Evolutionary conservation across 2,329 filamentous ascomycete species (phyloP), one percentile per base, ranked within the genome.

Genomic region (Dissoconium aciculare): DNA sequence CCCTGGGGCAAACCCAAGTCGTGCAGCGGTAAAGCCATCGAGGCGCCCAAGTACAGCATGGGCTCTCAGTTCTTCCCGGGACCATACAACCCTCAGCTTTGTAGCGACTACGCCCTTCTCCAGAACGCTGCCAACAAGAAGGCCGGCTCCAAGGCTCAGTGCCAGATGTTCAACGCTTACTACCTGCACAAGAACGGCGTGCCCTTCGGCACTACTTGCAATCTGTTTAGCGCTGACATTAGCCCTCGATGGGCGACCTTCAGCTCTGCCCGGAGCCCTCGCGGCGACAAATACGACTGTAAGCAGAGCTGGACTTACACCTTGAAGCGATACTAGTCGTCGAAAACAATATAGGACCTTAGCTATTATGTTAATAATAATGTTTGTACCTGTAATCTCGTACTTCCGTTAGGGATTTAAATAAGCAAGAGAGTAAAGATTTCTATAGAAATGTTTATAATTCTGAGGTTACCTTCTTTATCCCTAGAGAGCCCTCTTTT

Each of bases 81-180:
- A 10, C 45, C 43, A 1, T 50, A 32, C 35, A 43, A 50, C 36
- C 37, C 45, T 1, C 37, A 44, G 27, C 32, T 46, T 27, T 50
- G 47, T 42, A 41, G 39, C 23, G 42, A 45, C 35, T 49, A 43
- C 17, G 36, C 41, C 15, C 33, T 49, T 5, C 25, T 37, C 10
- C 39, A 41, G 15, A 47, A 45, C 28, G 28, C 36, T 14, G 33
- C 32, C 13, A 40, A 40, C 32, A 16, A 31, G 26, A 26, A 30
- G 12, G 31, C 15, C 10, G 8, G 19, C 8, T 29, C 32, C 19
- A 42, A 36, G 32, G 34, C 25, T 11, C 35, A 39, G 11, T 47
- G 43, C 32, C 37, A 46, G 17, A 47, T 46, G 42, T 45, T 49
- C 30, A 49, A 49, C 30, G 43, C 46, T 6, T 42, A 42, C 32